Evolutionary conservation across 1,139 yeast genomes (phyloP).

Genomic region (Wickerhamomyces sp.): DNA sequence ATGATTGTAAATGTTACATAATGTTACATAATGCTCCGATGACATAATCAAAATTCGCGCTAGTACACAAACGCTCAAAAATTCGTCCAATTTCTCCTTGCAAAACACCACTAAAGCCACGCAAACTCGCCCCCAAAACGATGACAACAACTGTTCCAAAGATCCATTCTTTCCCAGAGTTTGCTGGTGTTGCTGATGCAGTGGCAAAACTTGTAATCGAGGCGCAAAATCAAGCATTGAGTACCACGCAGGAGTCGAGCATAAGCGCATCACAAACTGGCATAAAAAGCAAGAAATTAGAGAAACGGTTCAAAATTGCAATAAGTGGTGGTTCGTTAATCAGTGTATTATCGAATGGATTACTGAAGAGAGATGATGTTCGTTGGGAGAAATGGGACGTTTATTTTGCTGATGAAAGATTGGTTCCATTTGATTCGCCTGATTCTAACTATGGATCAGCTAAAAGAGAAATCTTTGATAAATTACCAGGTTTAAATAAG

Average conservation of each 20-base stretch:
- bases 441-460: slow-evolving; percentile 91
- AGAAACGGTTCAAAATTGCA: slow-evolving; percentile 80
- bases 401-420: slow-evolving; percentile 93
- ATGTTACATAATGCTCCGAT: no score
- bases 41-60: not conserved
- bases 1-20: no score
- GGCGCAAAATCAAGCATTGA: slow-evolving; percentile 57
- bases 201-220: slow-evolving; percentile 85
- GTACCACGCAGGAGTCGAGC: slow-evolving; percentile 6
- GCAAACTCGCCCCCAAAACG: not conserved
- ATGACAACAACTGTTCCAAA: slow-evolving; percentile 95
- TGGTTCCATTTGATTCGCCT: slow-evolving; percentile 79
- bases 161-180: slow-evolving; percentile 85
- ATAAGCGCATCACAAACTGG: slow-evolving; percentile 18
- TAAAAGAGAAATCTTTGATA: slow-evolving; percentile 74
- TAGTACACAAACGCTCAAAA: no score
- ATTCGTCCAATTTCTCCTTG: no score
- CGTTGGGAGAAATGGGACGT: slow-evolving; percentile 96
- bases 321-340: slow-evolving; percentile 90
- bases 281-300: slow-evolving; percentile 32
- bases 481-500: slow-evolving; percentile 13
- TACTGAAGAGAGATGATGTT: slow-evolving; percentile 66
- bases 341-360: slow-evolving; percentile 80
- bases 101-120: no score
- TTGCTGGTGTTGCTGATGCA: slow-evolving; percentile 88